Percentiles rank a stretch among this genome's conserved stretches.
These are phyloP conservation scores for Cutaneotrichosporon cavernicola DNA, from an alignment of 1,284 basidiomycete species.

Conservation along the genomic window DNA sequence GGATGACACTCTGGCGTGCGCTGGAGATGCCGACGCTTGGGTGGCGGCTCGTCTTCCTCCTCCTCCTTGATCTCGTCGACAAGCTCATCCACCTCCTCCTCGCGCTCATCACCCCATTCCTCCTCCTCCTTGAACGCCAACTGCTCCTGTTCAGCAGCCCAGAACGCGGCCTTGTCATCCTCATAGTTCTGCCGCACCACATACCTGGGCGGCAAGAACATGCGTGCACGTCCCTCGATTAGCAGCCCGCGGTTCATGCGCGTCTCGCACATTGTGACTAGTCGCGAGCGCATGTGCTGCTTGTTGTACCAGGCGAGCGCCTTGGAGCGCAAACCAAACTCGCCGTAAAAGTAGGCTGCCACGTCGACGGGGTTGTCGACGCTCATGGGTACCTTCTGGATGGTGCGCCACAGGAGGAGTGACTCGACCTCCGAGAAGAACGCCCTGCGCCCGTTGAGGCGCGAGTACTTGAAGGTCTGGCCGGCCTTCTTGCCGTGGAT, in stretches of 20 bases:
- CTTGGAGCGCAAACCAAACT: slow-evolving; percentile 25
- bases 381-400: slow-evolving; percentile 39
- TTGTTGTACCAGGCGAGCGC: slow-evolving; percentile 34
- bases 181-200: slow-evolving; percentile 13
- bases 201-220: slow-evolving; percentile 26
- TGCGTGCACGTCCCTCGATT: slow-evolving; percentile 38
- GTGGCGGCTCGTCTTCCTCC: neutral
- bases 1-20: neutral
- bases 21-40: neutral
- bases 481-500: slow-evolving; percentile 25
- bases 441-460: neutral
- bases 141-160: neutral
- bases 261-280: slow-evolving; percentile 31
- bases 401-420: slow-evolving; percentile 40
- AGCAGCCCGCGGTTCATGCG: slow-evolving; percentile 23
- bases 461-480: slow-evolving; percentile 1
- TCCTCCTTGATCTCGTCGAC: neutral
- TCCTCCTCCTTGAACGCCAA: slow-evolving; percentile 1
- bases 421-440: slow-evolving; percentile 36
- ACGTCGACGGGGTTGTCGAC: slow-evolving; percentile 36
- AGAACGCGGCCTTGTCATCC: slow-evolving; percentile 10
- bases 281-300: slow-evolving; percentile 49
- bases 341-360: slow-evolving; percentile 40
- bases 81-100: neutral
- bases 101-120: neutral